Evolutionary conservation across 768 basidiomycete genomes (phyloP), one percentile per base, ranked within the genome.

Genomic region (Strobilomyces confusus): DNA sequence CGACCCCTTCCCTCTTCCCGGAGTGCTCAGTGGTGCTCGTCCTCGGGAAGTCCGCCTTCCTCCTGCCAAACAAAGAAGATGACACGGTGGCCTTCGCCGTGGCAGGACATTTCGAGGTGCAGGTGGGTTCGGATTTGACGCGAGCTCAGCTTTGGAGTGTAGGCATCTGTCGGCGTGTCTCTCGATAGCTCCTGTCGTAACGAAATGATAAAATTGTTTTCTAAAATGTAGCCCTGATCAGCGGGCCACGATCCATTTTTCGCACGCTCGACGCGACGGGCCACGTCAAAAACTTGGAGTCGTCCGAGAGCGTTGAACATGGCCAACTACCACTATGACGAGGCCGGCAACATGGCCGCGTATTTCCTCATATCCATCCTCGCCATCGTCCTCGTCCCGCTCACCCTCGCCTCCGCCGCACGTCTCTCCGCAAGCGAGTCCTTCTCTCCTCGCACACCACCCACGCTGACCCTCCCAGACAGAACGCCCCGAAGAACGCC

Each of bases 351-450:
- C 58, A 87, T 92, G 87, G 89, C 89, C 63, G 80, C 84, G 34
- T 98, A 94, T 75, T 98, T 98, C 72, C 72, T 93, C 55, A 82
- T 98, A 51, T 92, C 93, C 9, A 86, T 97, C 68, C 84, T 98
- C 59, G 83, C 85, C 51, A 78, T 98, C 60, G 64, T 92, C 41
- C 83, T 98, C 54, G 69, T 92, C 33, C 95, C 95, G 0, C 69
- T 89, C 56, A 89, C 93, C 1, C 55, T 89, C 42, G 71, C 84
- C 0, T 66, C 79, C 19, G 61, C 81, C 20, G 68, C 75, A 0
- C 57, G 55, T 33, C 13, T 54, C 7, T 66, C 71, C n/a, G 64
- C 75, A 56, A 78, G 83, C 82, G 52, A 57, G 82, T 75, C 17
- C 43, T 7, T 19, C n/a, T 23, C 26, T 9, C 11, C 13, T n/a